Percentiles rank a stretch among this genome's conserved stretches.
Conservation (phyloP, 495 filamentous ascomycete species). For the Xylaria bambusicola region DNA sequence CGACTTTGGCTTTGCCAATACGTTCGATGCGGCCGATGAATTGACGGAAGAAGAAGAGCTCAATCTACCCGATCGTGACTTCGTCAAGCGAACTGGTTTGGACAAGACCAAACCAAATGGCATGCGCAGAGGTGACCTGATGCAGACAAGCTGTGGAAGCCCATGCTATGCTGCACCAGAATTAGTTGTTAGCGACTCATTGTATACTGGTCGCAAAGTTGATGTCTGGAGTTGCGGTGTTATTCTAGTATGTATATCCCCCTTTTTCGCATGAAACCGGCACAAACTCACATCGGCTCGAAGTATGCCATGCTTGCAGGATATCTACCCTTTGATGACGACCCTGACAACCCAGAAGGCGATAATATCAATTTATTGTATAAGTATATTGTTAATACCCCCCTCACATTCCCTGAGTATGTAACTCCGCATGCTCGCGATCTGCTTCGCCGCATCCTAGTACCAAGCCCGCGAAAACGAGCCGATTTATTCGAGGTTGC, state of each 20-base stretch:
- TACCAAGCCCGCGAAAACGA: constrained; percentile 93
- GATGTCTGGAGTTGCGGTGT: constrained; percentile 99
- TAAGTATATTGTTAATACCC: constrained; percentile 98
- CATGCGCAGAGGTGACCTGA: constrained; percentile 69
- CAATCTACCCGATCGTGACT: constrained; percentile 80
- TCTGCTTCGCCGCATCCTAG: constrained; percentile 86
- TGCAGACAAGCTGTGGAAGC: constrained; percentile 81
- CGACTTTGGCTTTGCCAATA: constrained; percentile 99
- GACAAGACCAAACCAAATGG: constrained; percentile 63
- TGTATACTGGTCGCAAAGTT: constrained; percentile 97
- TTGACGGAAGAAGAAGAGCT: constrained; percentile 88
- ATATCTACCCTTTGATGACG: constrained; percentile 98
- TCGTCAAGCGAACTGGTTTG: constrained; percentile 73
- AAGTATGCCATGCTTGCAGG: constrained; percentile 99
- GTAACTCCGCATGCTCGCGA: constrained; percentile 96
- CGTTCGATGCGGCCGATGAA: constrained; percentile 87
- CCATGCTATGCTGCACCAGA: constrained; percentile 97
- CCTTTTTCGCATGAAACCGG: neutral
- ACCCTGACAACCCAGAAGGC: constrained; percentile 96
- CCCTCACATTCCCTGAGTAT: constrained; percentile 97
- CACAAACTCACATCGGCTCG: constrained; percentile 4
- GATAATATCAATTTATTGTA: constrained; percentile 99
- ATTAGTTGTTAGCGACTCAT: constrained; percentile 93
- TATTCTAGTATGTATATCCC: constrained; percentile 74
- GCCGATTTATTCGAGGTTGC: constrained; percentile 98